Evolutionary conservation across 179 eudicot genomes (phyloP).

Genomic region (Monotropa hypopitys): DNA sequence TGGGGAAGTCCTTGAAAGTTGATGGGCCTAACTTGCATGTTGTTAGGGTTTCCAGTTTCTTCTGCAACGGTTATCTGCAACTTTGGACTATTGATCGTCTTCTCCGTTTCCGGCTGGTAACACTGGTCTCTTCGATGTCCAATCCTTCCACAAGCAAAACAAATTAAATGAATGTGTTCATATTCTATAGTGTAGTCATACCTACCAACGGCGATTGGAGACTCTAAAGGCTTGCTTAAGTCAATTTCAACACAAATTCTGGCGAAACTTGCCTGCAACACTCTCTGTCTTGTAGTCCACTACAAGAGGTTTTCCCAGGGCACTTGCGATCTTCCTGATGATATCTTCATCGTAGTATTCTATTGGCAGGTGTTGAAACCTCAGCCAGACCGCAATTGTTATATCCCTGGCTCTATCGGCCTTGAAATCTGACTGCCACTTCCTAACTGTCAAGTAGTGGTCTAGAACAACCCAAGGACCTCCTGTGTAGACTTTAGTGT

Average conservation of each 20-base stretch:
- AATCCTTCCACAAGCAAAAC: too few relatives aligned
- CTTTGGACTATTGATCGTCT: too few relatives aligned
- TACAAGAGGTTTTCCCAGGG: background rate
- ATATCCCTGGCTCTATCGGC: background rate
- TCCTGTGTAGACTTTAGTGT: background rate
- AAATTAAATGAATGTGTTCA: too few relatives aligned
- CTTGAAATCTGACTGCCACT: background rate
- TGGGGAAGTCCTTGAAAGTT: too few relatives aligned
- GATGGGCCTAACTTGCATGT: too few relatives aligned
- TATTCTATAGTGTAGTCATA: too few relatives aligned
- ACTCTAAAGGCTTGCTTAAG: background rate
- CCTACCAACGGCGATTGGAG: too few relatives aligned
- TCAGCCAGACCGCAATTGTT: background rate
- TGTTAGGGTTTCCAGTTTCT: too few relatives aligned
- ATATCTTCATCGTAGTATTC: background rate
- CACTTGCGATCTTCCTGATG: background rate
- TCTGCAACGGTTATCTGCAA: too few relatives aligned
- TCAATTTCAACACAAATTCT: background rate
- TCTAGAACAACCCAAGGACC: background rate
- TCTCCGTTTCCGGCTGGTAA: too few relatives aligned
- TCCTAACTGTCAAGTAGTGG: background rate
- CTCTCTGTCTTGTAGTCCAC: background rate
- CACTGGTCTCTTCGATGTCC: too few relatives aligned
- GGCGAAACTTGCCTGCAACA: too few relatives aligned
- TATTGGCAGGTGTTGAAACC: background rate